These are phyloP conservation scores for Moringa oleifera DNA, from an alignment of 345 rosid genomes.

Conservation along the genomic window DNA sequence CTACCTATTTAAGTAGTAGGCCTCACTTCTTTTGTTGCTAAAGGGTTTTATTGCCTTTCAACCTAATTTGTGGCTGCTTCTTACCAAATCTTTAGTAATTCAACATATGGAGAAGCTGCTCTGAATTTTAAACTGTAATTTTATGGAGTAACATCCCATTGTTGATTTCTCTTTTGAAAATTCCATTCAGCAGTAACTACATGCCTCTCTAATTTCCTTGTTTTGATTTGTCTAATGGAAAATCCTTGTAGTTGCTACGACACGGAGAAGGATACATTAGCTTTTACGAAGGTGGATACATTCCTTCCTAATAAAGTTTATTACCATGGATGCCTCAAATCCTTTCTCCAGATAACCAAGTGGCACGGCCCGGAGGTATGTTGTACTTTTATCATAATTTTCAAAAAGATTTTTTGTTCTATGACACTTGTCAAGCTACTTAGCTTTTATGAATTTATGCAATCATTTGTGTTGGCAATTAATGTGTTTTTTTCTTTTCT, in stretches of 20 bases:
- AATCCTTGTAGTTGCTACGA: constrained; percentile 67
- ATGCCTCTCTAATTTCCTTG: too few relatives aligned
- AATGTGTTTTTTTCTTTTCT: neutral
- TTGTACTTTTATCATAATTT: constrained; percentile 10
- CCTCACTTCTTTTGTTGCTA: neutral
- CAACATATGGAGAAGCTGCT: too few relatives aligned
- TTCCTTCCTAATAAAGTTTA: constrained; percentile 73
- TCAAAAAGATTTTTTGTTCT: neutral
- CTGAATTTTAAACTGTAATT: too few relatives aligned
- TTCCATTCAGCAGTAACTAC: too few relatives aligned
- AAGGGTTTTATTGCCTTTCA: too few relatives aligned
- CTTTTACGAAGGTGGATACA: constrained; percentile 77
- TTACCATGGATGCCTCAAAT: constrained; percentile 90
- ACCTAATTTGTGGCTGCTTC: too few relatives aligned
- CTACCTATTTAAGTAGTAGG: neutral
- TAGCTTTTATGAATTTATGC: constrained; percentile 2
- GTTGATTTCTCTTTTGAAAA: too few relatives aligned
- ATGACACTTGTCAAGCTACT: constrained; percentile 6
- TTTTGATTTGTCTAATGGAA: constrained; percentile 15
- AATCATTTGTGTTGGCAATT: neutral
- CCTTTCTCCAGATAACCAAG: constrained; percentile 85
- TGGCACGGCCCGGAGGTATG: constrained; percentile 97
- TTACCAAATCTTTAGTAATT: too few relatives aligned
- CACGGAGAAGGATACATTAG: constrained; percentile 75
- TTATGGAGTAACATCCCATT: too few relatives aligned